These are phyloP conservation scores for Trifolium dubium DNA, from an alignment of 306 rosid genomes.

Conservation along the genomic window DNA sequence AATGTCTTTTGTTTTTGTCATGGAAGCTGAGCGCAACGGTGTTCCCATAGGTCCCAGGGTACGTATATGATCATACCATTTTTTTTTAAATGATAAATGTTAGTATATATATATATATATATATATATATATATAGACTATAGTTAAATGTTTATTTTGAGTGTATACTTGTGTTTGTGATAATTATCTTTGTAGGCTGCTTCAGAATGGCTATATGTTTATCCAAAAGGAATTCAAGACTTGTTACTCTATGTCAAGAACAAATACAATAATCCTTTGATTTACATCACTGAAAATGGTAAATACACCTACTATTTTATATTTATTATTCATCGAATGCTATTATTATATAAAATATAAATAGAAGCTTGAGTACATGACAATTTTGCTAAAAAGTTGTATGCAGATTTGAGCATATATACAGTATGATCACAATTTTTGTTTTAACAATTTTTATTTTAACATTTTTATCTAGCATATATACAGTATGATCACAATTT, in stretches of 20 bases:
- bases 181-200: slow-evolving; percentile 46
- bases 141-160: background rate
- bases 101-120: too few relatives aligned
- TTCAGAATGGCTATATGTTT: slow-evolving; percentile 55
- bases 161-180: background rate
- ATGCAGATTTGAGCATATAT: background rate
- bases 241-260: slow-evolving; percentile 45
- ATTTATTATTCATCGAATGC: background rate
- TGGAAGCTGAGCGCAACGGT: slow-evolving; percentile 49
- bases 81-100: background rate
- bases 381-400: background rate
- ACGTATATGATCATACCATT: background rate
- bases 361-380: background rate
- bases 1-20: background rate
- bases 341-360: background rate
- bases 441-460: background rate
- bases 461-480: background rate
- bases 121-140: too few relatives aligned
- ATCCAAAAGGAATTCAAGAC: slow-evolving; percentile 56
- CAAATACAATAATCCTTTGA: slow-evolving; percentile 54
- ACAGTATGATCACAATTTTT: background rate
- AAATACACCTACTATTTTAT: slow-evolving; percentile 5
- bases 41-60: slow-evolving; percentile 59
- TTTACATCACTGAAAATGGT: slow-evolving; percentile 74
- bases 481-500: background rate